These are phyloP conservation scores for Monascus ruber DNA, from an alignment of 2,329 filamentous ascomycete species.

Conservation along the genomic window DNA sequence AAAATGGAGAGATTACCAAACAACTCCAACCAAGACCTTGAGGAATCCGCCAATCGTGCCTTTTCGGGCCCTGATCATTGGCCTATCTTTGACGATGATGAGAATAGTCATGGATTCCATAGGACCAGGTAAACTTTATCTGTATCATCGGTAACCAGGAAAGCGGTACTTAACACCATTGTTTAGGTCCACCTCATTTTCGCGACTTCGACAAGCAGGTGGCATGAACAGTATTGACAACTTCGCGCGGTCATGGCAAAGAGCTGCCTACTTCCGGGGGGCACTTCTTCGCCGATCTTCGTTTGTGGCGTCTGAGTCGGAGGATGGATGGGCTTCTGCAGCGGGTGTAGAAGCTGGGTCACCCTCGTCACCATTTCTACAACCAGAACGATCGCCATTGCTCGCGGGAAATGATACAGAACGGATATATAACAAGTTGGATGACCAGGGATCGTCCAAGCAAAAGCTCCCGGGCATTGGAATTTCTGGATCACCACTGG, in stretches of 20 bases:
- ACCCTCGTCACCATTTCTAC: constrained; percentile 13
- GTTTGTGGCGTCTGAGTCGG: constrained; percentile 50
- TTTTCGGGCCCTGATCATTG: not conserved
- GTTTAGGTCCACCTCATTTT: constrained; percentile 27
- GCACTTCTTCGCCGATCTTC: constrained; percentile 70
- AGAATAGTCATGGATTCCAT: not conserved
- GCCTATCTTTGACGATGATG: not conserved
- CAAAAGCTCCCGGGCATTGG: constrained; percentile 8
- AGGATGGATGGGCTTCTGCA: constrained; percentile 32
- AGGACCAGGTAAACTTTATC: not conserved
- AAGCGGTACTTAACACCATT: not conserved
- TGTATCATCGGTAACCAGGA: not conserved
- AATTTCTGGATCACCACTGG: constrained; percentile 44
- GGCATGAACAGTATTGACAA: constrained; percentile 91
- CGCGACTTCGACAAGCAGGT: constrained; percentile 54
- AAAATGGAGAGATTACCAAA: not conserved
- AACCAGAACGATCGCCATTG: constrained; percentile 18
- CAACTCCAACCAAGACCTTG: not conserved
- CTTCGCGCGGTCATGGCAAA: constrained; percentile 84
- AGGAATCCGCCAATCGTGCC: not conserved
- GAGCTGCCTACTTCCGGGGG: constrained; percentile 78
- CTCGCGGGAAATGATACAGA: constrained; percentile 19
- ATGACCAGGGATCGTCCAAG: constrained; percentile 7
- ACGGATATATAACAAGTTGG: constrained; percentile 6
- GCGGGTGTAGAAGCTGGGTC: constrained; percentile 11